Evolutionary conservation across 129 eudicot genomes (phyloP).

Genomic region (Scalesia atractyloides): DNA sequence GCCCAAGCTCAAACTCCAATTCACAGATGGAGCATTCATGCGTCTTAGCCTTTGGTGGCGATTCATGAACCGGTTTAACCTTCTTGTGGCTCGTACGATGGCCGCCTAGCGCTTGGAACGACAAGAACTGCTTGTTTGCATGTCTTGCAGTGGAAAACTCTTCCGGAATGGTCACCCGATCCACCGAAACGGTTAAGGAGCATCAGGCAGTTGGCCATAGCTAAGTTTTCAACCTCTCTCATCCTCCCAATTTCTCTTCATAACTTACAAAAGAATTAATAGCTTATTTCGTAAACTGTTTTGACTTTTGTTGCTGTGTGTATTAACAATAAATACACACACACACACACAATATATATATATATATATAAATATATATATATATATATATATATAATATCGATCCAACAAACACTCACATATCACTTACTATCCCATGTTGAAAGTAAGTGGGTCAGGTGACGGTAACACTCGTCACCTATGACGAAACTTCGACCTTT

Average conservation of each 20-base stretch:
- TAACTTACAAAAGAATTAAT: no score
- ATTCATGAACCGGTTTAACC: slow-evolving; percentile 20
- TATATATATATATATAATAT: slow-evolving; percentile 16
- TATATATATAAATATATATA: no score
- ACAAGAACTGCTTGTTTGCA: slow-evolving; percentile 41
- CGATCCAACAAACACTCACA: background rate
- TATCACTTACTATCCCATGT: slow-evolving; percentile 1
- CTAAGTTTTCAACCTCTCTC: slow-evolving; percentile 49
- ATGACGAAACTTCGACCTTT: slow-evolving; percentile 25
- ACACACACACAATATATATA: no score
- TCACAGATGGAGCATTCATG: slow-evolving; percentile 68
- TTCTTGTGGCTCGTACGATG: slow-evolving; percentile 69
- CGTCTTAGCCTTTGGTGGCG: slow-evolving; percentile 33
- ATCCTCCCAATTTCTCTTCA: slow-evolving; percentile 37
- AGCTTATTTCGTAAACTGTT: slow-evolving; percentile 3
- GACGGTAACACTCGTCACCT: slow-evolving; percentile 18
- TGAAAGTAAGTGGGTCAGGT: background rate
- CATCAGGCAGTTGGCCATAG: slow-evolving; percentile 59
- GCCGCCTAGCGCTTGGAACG: slow-evolving; percentile 73
- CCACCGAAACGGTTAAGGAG: slow-evolving; percentile 39
- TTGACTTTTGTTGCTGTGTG: slow-evolving; percentile 4
- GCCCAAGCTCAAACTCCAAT: slow-evolving; percentile 49
- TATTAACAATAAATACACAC: no score
- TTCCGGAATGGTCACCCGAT: slow-evolving; percentile 1
- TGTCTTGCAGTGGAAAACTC: slow-evolving; percentile 48